Evolutionary conservation across 352 stramenopile genomes (phyloP).

Genomic region (Globisporangium acanthophoron): DNA sequence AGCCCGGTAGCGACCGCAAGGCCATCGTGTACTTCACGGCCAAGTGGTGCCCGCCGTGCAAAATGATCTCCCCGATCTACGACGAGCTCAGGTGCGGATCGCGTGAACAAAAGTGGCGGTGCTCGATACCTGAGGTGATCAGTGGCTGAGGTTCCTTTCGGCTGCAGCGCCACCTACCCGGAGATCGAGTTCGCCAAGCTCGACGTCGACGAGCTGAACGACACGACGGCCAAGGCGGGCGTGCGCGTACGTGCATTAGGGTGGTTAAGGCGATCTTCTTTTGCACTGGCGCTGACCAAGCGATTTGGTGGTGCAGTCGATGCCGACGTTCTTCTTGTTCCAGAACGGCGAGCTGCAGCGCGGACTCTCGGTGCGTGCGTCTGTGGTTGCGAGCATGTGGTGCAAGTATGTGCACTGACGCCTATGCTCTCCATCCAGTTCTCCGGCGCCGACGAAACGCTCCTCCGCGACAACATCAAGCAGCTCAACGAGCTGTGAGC

Average conservation of each 20-base stretch:
- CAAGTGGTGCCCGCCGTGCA: slow-evolving; percentile 89
- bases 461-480: slow-evolving; percentile 67
- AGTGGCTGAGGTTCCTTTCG: neutral
- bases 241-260: slow-evolving; percentile 52
- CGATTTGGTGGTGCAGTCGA: slow-evolving; percentile 37
- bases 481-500: slow-evolving; percentile 62
- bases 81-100: slow-evolving; percentile 67
- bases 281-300: neutral
- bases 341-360: slow-evolving; percentile 73
- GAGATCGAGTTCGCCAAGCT: slow-evolving; percentile 83
- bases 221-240: slow-evolving; percentile 71
- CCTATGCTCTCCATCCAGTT: slow-evolving; percentile 32
- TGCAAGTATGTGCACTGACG: neutral
- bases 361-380: slow-evolving; percentile 53
- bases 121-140: neutral
- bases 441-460: slow-evolving; percentile 72
- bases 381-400: neutral
- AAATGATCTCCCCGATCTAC: slow-evolving; percentile 87
- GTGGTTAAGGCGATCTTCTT: no score
- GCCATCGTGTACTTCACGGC: slow-evolving; percentile 88
- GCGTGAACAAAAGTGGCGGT: neutral
- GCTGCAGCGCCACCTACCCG: slow-evolving; percentile 42
- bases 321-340: slow-evolving; percentile 87
- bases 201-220: slow-evolving; percentile 79
- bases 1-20: slow-evolving; percentile 63